phyloP scores from a whole-genome alignment of 257 asterid genomes.

The Linderniella brevidens region DNA sequence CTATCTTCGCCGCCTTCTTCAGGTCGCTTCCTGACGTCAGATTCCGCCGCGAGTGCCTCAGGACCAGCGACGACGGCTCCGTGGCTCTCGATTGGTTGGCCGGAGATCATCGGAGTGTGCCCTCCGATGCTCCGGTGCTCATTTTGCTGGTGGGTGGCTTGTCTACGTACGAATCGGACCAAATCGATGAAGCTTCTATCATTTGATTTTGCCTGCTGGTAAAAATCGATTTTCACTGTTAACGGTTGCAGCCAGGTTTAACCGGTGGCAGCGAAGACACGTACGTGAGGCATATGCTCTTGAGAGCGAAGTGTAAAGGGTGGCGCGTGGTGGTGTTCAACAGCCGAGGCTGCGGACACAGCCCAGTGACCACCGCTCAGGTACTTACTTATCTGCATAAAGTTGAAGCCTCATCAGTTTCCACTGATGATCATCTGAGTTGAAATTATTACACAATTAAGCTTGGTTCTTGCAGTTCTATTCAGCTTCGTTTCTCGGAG shows the following conservation, averaged over 20 bases:
- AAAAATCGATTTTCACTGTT: constrained; percentile 10
- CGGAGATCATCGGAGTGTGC: constrained; percentile 39
- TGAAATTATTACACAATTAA: neutral
- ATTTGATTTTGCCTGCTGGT: no score
- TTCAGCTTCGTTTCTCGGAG: constrained; percentile 94
- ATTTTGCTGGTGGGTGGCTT: constrained; percentile 58
- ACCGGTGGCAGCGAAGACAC: constrained; percentile 90
- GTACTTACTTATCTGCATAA: constrained; percentile 16
- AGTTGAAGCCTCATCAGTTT: neutral
- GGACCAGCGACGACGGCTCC: constrained; percentile 61
- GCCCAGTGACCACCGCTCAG: constrained; percentile 95
- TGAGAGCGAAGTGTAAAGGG: constrained; percentile 61
- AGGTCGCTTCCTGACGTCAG: constrained; percentile 60
- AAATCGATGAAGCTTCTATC: no score
- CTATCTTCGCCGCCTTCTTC: constrained; percentile 72
- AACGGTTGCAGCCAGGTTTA: constrained; percentile 79
- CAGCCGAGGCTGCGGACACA: constrained; percentile 81
- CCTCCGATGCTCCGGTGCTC: constrained; percentile 55
- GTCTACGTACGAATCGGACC: no score
- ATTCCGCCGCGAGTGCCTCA: constrained; percentile 75
- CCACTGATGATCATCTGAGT: neutral
- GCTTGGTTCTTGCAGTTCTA: constrained; percentile 60
- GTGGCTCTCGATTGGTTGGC: constrained; percentile 79
- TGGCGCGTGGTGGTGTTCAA: constrained; percentile 88
- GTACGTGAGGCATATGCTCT: constrained; percentile 81